phyloP scores from a whole-genome alignment of 2,329 filamentous ascomycete genomes.

The Alternaria angustiovoidea region DNA sequence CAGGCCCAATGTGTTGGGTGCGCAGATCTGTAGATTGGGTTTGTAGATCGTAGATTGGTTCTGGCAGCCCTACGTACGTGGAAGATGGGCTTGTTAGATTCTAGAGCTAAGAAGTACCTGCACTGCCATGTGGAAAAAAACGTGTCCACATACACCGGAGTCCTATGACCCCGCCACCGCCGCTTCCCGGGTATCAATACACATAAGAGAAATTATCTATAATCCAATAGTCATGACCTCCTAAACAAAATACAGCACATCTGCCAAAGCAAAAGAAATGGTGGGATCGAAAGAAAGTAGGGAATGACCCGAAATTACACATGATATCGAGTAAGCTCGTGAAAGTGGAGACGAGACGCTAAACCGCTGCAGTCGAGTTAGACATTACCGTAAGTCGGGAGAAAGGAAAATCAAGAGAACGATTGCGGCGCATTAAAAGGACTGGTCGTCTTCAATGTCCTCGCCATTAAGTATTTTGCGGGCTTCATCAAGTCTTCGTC shows the following conservation, averaged over 20 bases:
- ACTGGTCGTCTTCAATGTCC: conserved; percentile 48
- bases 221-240: conserved; percentile 20
- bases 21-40: background rate
- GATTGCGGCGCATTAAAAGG: conserved; percentile 25
- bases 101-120: conserved; percentile 15
- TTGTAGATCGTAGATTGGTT: conserved; percentile 1
- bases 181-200: conserved; percentile 44
- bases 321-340: conserved; percentile 11
- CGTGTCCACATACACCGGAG: conserved; percentile 28
- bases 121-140: conserved; percentile 8
- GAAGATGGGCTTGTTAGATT: conserved; percentile 7
- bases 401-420: conserved; percentile 10
- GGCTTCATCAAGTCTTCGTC: conserved; percentile 77
- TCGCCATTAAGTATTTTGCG: conserved; percentile 76
- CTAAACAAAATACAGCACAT: conserved; percentile 12
- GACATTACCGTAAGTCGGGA: conserved; percentile 37
- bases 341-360: conserved; percentile 25
- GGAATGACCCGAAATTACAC: conserved; percentile 13
- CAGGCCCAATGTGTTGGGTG: conserved; percentile 9
- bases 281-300: background rate
- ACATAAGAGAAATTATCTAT: conserved; percentile 23
- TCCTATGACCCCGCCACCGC: conserved; percentile 28
- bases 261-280: conserved; percentile 4
- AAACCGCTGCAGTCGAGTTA: conserved; percentile 36
- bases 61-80: conserved; percentile 7